Conservation (phyloP, 2,329 filamentous ascomycete species). For the Pestalotiopsis fici region DNA sequence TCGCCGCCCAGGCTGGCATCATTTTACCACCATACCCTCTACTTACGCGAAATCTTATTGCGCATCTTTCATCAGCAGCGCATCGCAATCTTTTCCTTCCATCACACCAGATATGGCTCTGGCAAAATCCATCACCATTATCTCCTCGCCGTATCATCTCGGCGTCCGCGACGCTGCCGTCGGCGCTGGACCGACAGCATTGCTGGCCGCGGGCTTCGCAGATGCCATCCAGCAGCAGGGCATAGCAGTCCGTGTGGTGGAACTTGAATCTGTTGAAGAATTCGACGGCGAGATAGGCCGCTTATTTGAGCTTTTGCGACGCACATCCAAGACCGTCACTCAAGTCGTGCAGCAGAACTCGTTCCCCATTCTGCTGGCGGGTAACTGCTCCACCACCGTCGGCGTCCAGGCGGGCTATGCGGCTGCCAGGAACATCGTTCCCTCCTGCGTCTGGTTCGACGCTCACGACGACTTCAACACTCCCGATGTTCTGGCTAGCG, state of each 20-base stretch:
- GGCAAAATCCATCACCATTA: conserved; percentile 29
- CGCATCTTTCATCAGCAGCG: neutral
- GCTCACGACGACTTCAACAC: conserved; percentile 43
- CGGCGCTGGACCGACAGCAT: conserved; percentile 35
- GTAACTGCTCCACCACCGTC: conserved; percentile 37
- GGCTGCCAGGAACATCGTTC: neutral
- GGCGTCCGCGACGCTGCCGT: conserved; percentile 35
- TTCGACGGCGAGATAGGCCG: conserved; percentile 41
- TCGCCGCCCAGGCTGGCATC: neutral
- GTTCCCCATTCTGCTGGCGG: conserved; percentile 39
- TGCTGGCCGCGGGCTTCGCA: conserved; percentile 30
- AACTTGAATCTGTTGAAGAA: conserved; percentile 31
- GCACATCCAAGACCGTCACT: conserved; percentile 31
- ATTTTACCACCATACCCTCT: neutral
- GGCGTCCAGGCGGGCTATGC: conserved; percentile 35
- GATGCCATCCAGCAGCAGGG: neutral
- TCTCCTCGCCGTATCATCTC: conserved; percentile 40
- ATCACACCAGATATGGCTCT: neutral
- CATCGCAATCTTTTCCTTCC: neutral
- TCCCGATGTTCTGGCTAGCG: conserved; percentile 33
- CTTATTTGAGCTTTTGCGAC: conserved; percentile 39
- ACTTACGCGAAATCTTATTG: neutral
- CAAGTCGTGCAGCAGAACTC: conserved; percentile 23
- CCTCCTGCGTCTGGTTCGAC: conserved; percentile 40
- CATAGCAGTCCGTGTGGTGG: conserved; percentile 24